Percentiles rank a stretch among this genome's conserved stretches.
Conservation (phyloP, 2,329 filamentous ascomycete species). For the Phaeophleospora eucalypticola region DNA sequence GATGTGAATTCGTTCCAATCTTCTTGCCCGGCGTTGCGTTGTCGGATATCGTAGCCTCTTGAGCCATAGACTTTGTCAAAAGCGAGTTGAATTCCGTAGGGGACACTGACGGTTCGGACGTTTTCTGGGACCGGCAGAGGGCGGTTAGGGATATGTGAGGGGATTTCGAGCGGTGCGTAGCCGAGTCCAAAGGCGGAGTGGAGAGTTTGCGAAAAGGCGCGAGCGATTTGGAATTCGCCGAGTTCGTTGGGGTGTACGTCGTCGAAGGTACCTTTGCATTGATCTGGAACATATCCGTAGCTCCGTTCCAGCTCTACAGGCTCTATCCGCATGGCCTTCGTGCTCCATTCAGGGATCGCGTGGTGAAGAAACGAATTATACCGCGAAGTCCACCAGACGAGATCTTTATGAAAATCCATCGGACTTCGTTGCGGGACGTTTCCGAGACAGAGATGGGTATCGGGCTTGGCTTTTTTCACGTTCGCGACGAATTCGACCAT, state of each 20-base stretch:
- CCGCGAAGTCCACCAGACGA: constrained; percentile 17
- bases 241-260: constrained; percentile 42
- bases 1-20: constrained; percentile 11
- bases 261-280: constrained; percentile 34
- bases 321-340: constrained; percentile 28
- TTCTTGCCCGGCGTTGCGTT: constrained; percentile 1
- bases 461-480: constrained; percentile 29
- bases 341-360: constrained; percentile 27
- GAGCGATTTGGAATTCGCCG: constrained; percentile 43
- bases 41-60: constrained; percentile 14
- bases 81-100: constrained; percentile 13
- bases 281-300: constrained; percentile 32
- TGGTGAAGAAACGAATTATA: constrained; percentile 19
- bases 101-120: constrained; percentile 5
- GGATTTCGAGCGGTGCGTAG: constrained; percentile 4
- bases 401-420: constrained; percentile 18
- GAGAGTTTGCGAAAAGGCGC: constrained; percentile 37
- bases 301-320: constrained; percentile 31
- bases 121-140: constrained; percentile 10
- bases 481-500: constrained; percentile 30
- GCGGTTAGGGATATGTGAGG: constrained; percentile 10
- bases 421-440: constrained; percentile 21
- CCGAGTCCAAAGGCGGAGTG: constrained; percentile 13
- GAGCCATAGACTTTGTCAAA: constrained; percentile 18
- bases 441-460: constrained; percentile 18